Conservation (phyloP, 2,329 filamentous ascomycete genomes). For the Eurotiales sp. region DNA sequence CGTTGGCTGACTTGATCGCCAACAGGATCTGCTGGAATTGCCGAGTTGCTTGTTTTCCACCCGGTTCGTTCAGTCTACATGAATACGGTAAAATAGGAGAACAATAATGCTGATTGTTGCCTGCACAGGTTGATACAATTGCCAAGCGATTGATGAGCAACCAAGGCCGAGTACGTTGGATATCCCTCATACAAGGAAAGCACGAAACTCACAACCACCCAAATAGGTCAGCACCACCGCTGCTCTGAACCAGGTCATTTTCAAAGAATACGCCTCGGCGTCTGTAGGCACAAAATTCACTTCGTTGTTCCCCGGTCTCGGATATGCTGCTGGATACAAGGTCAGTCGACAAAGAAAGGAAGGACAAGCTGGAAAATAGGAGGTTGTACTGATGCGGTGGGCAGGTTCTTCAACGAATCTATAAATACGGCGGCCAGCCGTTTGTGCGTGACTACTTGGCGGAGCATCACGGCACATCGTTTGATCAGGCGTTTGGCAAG, state of each 20-base stretch:
- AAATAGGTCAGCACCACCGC: slow-evolving; percentile 53
- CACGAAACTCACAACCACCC: too few relatives aligned
- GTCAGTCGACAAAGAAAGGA: slow-evolving; percentile 36
- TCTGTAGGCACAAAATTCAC: slow-evolving; percentile 74
- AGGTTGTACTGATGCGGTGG: neutral
- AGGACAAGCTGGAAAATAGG: neutral
- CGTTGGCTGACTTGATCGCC: neutral
- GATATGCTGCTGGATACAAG: slow-evolving; percentile 98
- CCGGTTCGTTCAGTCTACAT: slow-evolving; percentile 53
- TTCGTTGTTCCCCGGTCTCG: slow-evolving; percentile 92
- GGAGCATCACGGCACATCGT: slow-evolving; percentile 72
- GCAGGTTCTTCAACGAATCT: slow-evolving; percentile 84
- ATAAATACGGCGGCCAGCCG: slow-evolving; percentile 98
- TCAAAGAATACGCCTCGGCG: slow-evolving; percentile 80
- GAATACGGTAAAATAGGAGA: neutral
- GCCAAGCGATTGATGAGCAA: slow-evolving; percentile 99
- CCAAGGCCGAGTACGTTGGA: slow-evolving; percentile 63
- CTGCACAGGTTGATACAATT: slow-evolving; percentile 81
- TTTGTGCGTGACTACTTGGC: slow-evolving; percentile 87
- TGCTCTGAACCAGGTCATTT: slow-evolving; percentile 85
- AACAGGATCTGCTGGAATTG: slow-evolving; percentile 83
- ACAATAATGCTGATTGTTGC: neutral
- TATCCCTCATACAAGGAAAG: neutral
- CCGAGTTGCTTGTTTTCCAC: slow-evolving; percentile 89
- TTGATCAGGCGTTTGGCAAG: slow-evolving; percentile 87